Conservation (phyloP, 257 asterid species). For the Nicotiana benthamiana region DNA sequence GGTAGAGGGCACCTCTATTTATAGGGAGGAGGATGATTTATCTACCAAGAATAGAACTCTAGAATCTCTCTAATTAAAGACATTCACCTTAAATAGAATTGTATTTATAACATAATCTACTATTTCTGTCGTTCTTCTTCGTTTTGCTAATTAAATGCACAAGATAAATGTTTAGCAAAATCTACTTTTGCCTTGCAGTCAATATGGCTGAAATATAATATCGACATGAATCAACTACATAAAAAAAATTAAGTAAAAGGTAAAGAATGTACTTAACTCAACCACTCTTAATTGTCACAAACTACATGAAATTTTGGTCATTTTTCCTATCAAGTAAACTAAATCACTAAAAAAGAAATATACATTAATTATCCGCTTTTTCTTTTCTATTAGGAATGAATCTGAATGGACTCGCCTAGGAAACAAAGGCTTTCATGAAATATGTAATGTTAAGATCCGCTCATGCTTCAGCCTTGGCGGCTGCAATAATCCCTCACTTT, state of each 20-base stretch:
- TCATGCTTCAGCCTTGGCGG: not conserved
- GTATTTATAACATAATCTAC: no score
- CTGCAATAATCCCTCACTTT: slow-evolving; percentile 7
- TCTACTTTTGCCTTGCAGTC: not conserved
- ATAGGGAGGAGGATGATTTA: no score
- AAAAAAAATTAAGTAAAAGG: no score
- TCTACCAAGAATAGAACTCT: no score
- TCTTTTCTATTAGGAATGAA: no score
- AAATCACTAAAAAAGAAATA: no score
- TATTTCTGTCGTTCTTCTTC: not conserved
- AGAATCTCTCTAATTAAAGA: no score
- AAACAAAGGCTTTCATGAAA: not conserved
- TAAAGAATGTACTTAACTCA: not conserved
- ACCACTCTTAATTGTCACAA: not conserved
- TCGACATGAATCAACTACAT: no score
- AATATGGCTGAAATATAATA: not conserved
- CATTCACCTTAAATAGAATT: no score
- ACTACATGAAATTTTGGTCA: not conserved
- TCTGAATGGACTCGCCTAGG: no score
- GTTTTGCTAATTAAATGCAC: not conserved
- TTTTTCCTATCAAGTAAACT: not conserved
- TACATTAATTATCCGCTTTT: no score
- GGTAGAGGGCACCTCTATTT: no score
- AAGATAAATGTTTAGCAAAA: not conserved
- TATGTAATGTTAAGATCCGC: not conserved